Evolutionary conservation across 2,329 filamentous ascomycete species (phyloP), one percentile per base, ranked within the genome.

Genomic region (Cercospora zeae-maydis): DNA sequence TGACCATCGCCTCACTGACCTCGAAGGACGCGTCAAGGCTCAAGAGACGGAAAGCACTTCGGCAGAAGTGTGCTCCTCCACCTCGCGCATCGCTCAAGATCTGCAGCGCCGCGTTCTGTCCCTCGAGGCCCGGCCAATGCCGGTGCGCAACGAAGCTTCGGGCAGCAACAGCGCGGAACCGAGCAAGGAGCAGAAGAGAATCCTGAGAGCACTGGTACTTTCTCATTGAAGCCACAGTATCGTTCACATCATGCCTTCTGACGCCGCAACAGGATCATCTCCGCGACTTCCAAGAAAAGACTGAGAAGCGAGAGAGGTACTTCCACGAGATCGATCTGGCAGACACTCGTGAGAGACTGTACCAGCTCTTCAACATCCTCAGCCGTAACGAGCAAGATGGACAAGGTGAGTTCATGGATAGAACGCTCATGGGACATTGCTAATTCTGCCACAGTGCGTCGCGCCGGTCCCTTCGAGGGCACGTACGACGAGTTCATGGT

Each of bases 401-500:
- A 14, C 57, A 59, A 52, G 57, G 57, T 30, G 30, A 27, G 30
- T 36, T 1, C 49, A 6, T 4, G 4, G 1, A 10, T 10, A 1
- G 14, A 27, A 9, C 36, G 58, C 16, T 14, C 62, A 33, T 49
- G 21, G 3, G 27, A 33, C 16, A 47, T 47, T 9, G 56, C 59
- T 31, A 10, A 55, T 21, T 10, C 10, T 49, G 54, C 2, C 52
- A 57, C 37, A 58, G 54, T 42, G 34, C 53, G 52, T 36, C 27
- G 56, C 24, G 58, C 30, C 2, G 63, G 58, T 21, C 53, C 45
- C 6, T 66, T 66, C 33, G 37, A 59, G 14, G 66, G 66, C 11
- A 61, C 59, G 3, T 31, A 56, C 27, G 58, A 67, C n/a, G 66
- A 67, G 14, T 55, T 67, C 34, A 37, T 54, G 30, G 33, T 53